A percentile compares a stretch with the other conserved stretches of the same genome.
phyloP scores from a whole-genome alignment of 306 rosid species.

The Luffa aegyptiaca region DNA sequence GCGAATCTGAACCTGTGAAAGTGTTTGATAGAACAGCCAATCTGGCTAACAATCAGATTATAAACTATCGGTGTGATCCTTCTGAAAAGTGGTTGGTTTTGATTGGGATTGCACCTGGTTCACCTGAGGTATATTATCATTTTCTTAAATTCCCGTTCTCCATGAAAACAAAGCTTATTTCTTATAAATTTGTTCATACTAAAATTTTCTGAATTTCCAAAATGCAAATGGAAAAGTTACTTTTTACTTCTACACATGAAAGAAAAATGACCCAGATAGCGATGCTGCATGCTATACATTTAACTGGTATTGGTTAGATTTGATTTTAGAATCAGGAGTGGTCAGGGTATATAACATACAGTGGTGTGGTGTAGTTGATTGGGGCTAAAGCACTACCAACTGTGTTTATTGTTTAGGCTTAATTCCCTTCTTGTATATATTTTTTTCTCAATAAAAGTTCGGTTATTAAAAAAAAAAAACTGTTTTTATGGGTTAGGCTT shows the following conservation, averaged over 20 bases:
- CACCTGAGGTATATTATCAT: slow-evolving; percentile 69
- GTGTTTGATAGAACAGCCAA: slow-evolving; percentile 93
- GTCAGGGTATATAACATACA: neutral
- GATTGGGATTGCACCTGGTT: slow-evolving; percentile 98
- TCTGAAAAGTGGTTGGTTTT: slow-evolving; percentile 98
- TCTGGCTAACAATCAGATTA: slow-evolving; percentile 87
- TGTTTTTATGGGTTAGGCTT: neutral
- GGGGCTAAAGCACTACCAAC: neutral
- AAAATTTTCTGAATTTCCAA: neutral
- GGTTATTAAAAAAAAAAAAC: no score
- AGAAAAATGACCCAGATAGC: neutral
- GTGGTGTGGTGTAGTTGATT: neutral
- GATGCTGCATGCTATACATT: neutral
- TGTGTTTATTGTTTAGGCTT: neutral
- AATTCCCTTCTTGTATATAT: neutral
- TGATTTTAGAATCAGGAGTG: neutral
- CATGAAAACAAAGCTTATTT: no score
- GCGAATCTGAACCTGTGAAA: slow-evolving; percentile 93
- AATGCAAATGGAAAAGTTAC: neutral
- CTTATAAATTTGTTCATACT: neutral
- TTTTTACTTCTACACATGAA: neutral
- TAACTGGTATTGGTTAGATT: neutral
- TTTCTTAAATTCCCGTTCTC: neutral
- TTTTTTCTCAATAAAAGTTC: no score
- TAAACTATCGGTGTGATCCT: slow-evolving; percentile 96